Base-by-base conservation (phyloP, 306 rosid species). In the Delonix regia region DNA sequence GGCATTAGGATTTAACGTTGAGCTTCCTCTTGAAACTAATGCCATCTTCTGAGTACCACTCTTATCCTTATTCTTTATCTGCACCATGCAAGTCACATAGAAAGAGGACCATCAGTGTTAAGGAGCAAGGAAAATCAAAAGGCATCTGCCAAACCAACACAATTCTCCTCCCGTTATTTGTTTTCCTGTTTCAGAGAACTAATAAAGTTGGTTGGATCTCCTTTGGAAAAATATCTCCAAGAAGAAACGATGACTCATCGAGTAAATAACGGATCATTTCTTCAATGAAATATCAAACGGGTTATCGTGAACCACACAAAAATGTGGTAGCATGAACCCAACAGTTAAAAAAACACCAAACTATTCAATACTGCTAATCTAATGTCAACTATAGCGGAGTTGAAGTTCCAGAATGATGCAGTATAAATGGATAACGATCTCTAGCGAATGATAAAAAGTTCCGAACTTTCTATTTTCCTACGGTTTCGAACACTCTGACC, bases 1-100 rank as follows among this genome's bases (percentile, higher is more conserved):
- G 16, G 98, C 98, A 48, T 91, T 80, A 1, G 97, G 98, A 81
- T 94, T 94, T 80, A 94, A 80, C 22, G 90, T 66, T 34, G 97
- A 91, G 48, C 91, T 86, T 88, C 88, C 87, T 85, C 89, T 87
- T 4, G 90, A 87, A 9, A 89, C 92, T 69, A 88, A 75, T 28
- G 97, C 89, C 94, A 91, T 91, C 81, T 75, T 86, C 53, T 82
- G 6, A 85, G 56, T 19, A 72, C 75, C 48, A 60, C 45, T 78
- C 38, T 27, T 67, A 74, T 70, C 42, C 72, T 49, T 49, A 24
- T 69, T 78, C 69, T 78, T 64, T 73, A 36, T 83, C 86, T 85
- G 73, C 70, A 18, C 18, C 74, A 67, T 39, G 12, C 80, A 65
- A 41, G n/a, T 71, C 83, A 81, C 30, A 51, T 51, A 9, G n/a